Conservation (phyloP, 139 green algal species). For the Chlorella ohadii region DNA sequence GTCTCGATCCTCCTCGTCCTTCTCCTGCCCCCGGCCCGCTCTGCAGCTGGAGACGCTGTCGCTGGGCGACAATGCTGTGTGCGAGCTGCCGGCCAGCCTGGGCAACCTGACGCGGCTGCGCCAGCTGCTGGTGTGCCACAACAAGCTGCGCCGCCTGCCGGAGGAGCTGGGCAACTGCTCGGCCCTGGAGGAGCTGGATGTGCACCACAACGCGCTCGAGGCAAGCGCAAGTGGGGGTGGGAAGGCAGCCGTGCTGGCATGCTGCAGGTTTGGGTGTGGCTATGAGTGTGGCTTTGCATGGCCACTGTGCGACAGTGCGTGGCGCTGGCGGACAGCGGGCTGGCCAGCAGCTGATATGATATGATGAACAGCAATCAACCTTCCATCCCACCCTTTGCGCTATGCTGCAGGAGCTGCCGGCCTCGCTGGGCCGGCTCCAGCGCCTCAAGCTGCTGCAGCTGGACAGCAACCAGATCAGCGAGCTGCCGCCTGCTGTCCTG, state of each 20-base stretch:
- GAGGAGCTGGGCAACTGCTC: conserved; percentile 33
- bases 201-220: conserved; percentile 50
- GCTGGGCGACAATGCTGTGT: conserved; percentile 55
- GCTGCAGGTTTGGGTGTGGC: too few species aligned
- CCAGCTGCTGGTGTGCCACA: conserved; percentile 45
- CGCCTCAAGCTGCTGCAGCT: conserved; percentile 66
- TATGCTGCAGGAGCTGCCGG: conserved; percentile 51
- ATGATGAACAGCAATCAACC: too few species aligned
- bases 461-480: conserved; percentile 68
- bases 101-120: conserved; percentile 42
- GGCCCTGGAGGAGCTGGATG: conserved; percentile 58
- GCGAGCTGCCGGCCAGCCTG: conserved; percentile 48
- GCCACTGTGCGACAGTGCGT: too few species aligned
- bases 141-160: conserved; percentile 39
- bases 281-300: too few species aligned
- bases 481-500: conserved; percentile 73
- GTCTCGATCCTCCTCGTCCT: too few species aligned
- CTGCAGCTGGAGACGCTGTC: conserved; percentile 57
- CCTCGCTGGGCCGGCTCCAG: conserved; percentile 49
- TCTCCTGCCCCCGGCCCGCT: too few species aligned
- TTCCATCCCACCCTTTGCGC: background rate
- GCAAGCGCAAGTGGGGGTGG: background rate
- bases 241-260: background rate
- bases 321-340: too few species aligned
- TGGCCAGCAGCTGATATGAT: too few species aligned